These are phyloP conservation scores for Chrysosporium keratinophilum DNA, from an alignment of 2,329 filamentous ascomycete species.

Conservation along the genomic window DNA sequence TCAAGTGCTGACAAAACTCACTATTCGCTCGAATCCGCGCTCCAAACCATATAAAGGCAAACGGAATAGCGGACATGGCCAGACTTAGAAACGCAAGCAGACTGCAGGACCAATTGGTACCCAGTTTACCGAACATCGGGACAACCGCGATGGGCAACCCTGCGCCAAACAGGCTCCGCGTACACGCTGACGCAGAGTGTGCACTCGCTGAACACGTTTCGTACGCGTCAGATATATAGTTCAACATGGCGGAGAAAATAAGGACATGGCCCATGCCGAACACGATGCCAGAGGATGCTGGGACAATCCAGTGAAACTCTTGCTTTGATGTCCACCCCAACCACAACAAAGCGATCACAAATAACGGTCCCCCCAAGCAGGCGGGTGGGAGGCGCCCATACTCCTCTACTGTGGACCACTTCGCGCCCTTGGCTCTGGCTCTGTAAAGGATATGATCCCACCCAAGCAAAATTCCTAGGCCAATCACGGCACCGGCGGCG, in stretches of 20 bases:
- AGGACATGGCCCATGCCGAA: conserved; percentile 54
- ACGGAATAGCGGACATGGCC: conserved; percentile 32
- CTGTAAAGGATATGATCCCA: conserved; percentile 54
- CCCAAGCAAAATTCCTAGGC: conserved; percentile 51
- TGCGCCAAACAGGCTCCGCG: conserved; percentile 44
- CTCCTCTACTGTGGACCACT: conserved; percentile 44
- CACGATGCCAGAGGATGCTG: conserved; percentile 51
- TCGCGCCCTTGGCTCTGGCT: conserved; percentile 40
- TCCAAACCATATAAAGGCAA: conserved; percentile 36
- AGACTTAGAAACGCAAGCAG: conserved; percentile 34
- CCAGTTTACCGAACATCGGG: conserved; percentile 35
- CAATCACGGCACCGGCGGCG: conserved; percentile 51
- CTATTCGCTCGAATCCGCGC: conserved; percentile 32
- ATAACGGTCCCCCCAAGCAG: conserved; percentile 57
- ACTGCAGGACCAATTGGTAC: conserved; percentile 36
- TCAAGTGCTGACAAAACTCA: conserved; percentile 34
- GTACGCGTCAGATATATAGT: conserved; percentile 58
- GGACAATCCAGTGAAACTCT: conserved; percentile 33
- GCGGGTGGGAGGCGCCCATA: conserved; percentile 63
- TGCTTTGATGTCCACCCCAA: conserved; percentile 27
- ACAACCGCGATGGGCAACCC: conserved; percentile 47
- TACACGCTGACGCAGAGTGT: conserved; percentile 44
- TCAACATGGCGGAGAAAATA: conserved; percentile 56
- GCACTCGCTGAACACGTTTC: conserved; percentile 53
- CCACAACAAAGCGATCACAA: conserved; percentile 31